A percentile compares a stretch with the other conserved stretches of the same genome.
Evolutionary conservation across 1,284 basidiomycete genomes (phyloP).

Genomic region (Ceratobasidium sp.): DNA sequence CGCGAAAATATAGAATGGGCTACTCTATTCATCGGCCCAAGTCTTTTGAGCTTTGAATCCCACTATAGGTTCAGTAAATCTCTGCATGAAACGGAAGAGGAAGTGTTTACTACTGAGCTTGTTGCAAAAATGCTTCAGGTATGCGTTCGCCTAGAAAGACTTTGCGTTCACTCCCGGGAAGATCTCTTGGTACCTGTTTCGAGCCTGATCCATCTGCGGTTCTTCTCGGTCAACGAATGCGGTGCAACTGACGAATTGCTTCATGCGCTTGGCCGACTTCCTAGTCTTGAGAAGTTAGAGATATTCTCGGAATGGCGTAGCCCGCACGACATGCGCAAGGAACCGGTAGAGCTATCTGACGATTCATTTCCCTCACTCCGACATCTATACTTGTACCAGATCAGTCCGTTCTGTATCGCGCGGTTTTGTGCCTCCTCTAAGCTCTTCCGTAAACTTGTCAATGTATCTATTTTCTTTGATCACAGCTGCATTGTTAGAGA

Average conservation of each 20-base stretch:
- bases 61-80: neutral
- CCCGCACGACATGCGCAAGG: neutral
- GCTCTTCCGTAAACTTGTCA: neutral
- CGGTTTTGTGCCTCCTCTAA: neutral
- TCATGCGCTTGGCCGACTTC: neutral
- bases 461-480: neutral
- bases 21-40: neutral
- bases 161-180: neutral
- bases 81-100: neutral
- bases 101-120: neutral
- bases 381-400: neutral
- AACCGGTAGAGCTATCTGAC: neutral
- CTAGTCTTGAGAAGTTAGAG: neutral
- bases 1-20: neutral
- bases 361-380: neutral
- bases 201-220: neutral
- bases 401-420: neutral
- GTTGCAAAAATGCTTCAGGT: neutral
- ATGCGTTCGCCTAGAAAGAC: neutral
- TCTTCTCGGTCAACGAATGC: neutral
- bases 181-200: neutral
- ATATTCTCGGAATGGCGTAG: neutral
- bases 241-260: neutral
- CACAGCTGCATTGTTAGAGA: neutral
- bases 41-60: neutral